Evolutionary conservation across 768 basidiomycete species (phyloP).

Genomic region (Lepiota brunneoincarnata): DNA sequence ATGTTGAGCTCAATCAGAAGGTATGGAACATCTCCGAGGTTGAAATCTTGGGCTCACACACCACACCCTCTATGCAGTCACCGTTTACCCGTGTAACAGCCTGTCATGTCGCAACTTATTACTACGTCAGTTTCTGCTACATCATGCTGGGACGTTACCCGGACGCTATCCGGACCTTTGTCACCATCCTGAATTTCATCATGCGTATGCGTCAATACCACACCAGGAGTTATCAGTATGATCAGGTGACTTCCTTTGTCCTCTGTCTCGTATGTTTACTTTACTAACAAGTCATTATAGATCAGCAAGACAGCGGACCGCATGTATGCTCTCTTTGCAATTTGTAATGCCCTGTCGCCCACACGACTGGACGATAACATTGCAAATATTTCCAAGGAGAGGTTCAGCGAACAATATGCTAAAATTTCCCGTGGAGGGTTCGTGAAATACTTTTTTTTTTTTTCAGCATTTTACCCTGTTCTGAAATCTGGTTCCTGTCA

Average conservation of each 20-base stretch:
- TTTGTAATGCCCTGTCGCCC: slow-evolving; percentile 91
- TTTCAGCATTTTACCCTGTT: not conserved
- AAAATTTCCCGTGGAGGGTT: slow-evolving; percentile 82
- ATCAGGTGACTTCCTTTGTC: slow-evolving; percentile 56
- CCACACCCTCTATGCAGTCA: slow-evolving; percentile 39
- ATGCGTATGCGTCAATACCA: slow-evolving; percentile 96
- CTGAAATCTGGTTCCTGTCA: slow-evolving; percentile 8
- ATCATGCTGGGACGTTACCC: slow-evolving; percentile 92
- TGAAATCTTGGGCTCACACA: not conserved
- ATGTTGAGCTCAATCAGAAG: slow-evolving; percentile 90
- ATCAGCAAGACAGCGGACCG: slow-evolving; percentile 97
- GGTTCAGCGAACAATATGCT: slow-evolving; percentile 86
- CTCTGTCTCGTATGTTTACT: not conserved
- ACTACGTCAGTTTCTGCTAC: slow-evolving; percentile 97
- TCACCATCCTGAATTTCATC: slow-evolving; percentile 91
- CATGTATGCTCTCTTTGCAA: slow-evolving; percentile 95
- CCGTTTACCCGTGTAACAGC: slow-evolving; percentile 94
- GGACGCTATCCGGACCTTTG: slow-evolving; percentile 93
- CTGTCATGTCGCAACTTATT: slow-evolving; percentile 94
- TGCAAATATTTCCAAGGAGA: slow-evolving; percentile 88
- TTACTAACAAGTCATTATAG: slow-evolving; percentile 32
- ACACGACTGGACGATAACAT: slow-evolving; percentile 93
- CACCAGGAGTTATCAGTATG: slow-evolving; percentile 94
- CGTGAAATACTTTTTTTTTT: slow-evolving; percentile 12
- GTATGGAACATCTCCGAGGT: slow-evolving; percentile 28